These are phyloP conservation scores for Lizonia empirigonia DNA, from an alignment of 2,329 filamentous ascomycete species.

Conservation along the genomic window DNA sequence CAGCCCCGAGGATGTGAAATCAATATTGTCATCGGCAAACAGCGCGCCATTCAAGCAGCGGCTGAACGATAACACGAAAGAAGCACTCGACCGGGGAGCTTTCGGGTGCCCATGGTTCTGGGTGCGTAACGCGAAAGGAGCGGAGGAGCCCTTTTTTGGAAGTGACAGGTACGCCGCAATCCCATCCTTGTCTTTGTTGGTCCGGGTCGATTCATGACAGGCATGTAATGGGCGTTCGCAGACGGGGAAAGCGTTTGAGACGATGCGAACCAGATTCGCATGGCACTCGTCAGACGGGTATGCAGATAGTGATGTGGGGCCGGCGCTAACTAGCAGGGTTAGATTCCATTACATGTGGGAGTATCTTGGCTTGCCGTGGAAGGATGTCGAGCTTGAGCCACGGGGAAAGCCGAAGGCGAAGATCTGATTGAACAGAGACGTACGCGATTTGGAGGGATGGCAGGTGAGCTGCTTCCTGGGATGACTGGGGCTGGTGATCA, in stretches of 20 bases:
- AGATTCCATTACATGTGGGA: slow-evolving; percentile 73
- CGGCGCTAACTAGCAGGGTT: slow-evolving; percentile 20
- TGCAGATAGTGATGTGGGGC: background rate
- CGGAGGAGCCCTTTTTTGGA: slow-evolving; percentile 74
- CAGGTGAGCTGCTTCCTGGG: background rate
- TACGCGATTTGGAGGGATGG: background rate
- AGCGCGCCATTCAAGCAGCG: slow-evolving; percentile 58
- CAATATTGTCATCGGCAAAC: slow-evolving; percentile 60
- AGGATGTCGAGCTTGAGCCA: slow-evolving; percentile 58
- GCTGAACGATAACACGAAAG: slow-evolving; percentile 65
- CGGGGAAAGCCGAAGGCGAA: slow-evolving; percentile 30
- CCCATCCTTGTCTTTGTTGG: background rate
- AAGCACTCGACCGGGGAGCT: slow-evolving; percentile 68
- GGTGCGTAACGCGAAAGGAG: slow-evolving; percentile 64
- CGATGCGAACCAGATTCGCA: slow-evolving; percentile 18
- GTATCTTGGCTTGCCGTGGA: slow-evolving; percentile 66
- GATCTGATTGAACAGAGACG: slow-evolving; percentile 28
- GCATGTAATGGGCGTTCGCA: slow-evolving; percentile 16
- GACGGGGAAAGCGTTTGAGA: slow-evolving; percentile 10
- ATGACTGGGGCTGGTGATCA: background rate
- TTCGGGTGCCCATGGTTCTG: slow-evolving; percentile 80
- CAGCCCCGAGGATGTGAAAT: slow-evolving; percentile 56
- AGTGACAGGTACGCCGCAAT: slow-evolving; percentile 65
- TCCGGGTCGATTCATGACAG: slow-evolving; percentile 7
- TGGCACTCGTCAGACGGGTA: slow-evolving; percentile 21